Evolutionary conservation across 225 moss, liverwort and hornwort species (phyloP).

Genomic region (Sphagnum tenellum): DNA sequence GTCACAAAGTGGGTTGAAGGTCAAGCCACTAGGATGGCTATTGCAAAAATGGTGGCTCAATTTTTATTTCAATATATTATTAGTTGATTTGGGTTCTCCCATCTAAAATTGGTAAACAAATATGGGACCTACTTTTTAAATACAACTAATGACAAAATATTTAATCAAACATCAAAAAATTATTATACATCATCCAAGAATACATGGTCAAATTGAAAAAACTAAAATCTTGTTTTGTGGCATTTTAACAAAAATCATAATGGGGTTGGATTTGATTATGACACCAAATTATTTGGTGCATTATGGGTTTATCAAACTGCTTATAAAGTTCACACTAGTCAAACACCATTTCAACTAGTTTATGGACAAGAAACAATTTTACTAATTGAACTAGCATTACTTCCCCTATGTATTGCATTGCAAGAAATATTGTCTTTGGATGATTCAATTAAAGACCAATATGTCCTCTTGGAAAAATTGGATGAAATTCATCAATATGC

Average conservation of each 20-base stretch:
- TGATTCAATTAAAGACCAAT: not conserved
- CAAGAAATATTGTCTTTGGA: not conserved
- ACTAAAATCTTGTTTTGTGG: too few species aligned
- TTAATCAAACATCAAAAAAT: constrained; percentile 1
- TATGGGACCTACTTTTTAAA: constrained; percentile 3
- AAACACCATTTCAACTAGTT: too few species aligned
- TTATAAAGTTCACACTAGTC: too few species aligned
- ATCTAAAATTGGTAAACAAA: not conserved
- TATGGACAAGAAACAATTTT: not conserved
- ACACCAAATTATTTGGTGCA: not conserved
- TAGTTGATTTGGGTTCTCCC: not conserved
- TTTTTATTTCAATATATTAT: constrained; percentile 4
- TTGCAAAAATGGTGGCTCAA: not conserved
- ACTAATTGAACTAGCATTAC: not conserved
- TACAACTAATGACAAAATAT: not conserved
- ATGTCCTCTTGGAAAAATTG: too few species aligned
- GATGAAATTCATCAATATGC: too few species aligned
- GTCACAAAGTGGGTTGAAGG: constrained; percentile 4
- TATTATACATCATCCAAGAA: not conserved
- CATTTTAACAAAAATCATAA: too few species aligned
- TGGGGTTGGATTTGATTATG: not conserved
- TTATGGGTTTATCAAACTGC: not conserved
- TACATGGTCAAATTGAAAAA: constrained; percentile 2
- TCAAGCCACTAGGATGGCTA: not conserved
- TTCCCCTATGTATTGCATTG: not conserved